phyloP scores from a whole-genome alignment of 495 filamentous ascomycete species.

The Staphylotrichum tortipilum region DNA sequence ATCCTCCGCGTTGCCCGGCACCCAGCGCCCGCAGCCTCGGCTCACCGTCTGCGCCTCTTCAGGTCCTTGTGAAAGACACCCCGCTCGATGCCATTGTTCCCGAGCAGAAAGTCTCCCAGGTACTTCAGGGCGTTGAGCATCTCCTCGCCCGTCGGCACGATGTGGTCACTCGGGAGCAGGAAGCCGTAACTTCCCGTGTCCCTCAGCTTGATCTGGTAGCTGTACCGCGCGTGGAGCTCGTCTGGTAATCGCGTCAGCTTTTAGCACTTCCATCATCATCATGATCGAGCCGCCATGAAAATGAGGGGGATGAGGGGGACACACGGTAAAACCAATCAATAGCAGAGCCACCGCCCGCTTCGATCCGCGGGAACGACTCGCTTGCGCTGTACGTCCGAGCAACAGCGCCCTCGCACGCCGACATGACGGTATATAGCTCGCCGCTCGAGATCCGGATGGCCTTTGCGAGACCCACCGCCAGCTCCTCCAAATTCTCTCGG shows the following conservation, averaged over 20 bases:
- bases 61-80: conserved; percentile 14
- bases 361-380: conserved; percentile 37
- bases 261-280: too few relatives aligned
- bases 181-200: conserved; percentile 95
- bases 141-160: conserved; percentile 84
- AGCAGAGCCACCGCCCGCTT: conserved; percentile 70
- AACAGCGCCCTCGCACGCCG: conserved; percentile 81
- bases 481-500: conserved; percentile 82
- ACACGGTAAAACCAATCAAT: conserved; percentile 89
- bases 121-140: conserved; percentile 71
- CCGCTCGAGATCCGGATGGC: conserved; percentile 70
- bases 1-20: not conserved
- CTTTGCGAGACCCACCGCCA: conserved; percentile 83
- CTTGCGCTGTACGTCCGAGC: conserved; percentile 23
- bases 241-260: conserved; percentile 24
- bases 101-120: conserved; percentile 67
- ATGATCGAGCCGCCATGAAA: too few relatives aligned
- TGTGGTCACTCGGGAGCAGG: conserved; percentile 76
- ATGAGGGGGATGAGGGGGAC: too few relatives aligned
- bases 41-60: conserved; percentile 16
- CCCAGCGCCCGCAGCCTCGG: too few relatives aligned
- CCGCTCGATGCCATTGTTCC: conserved; percentile 53
- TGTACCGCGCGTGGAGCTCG: conserved; percentile 68
- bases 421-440: conserved; percentile 68
- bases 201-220: conserved; percentile 90